phyloP scores from a whole-genome alignment of 202 grass and related monocot genomes.

The Cymbopogon flexuosus region DNA sequence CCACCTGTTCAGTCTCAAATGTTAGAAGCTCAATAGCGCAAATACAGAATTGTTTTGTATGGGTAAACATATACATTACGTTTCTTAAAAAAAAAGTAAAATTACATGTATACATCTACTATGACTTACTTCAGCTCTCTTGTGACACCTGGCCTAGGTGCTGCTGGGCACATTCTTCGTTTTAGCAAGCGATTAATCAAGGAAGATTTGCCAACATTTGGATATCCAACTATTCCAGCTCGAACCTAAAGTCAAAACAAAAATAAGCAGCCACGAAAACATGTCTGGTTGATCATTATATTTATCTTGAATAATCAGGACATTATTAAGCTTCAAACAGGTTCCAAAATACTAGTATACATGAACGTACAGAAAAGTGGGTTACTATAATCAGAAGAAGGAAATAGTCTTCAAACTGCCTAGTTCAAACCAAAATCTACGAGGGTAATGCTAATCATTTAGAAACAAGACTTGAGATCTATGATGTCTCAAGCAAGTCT shows the following conservation, averaged over 20 bases:
- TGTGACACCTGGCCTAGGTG: slow-evolving; percentile 91
- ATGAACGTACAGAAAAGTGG: background rate
- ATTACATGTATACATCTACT: background rate
- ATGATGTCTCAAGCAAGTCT: background rate
- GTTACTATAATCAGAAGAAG: slow-evolving; percentile 8
- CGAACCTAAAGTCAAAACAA: slow-evolving; percentile 54
- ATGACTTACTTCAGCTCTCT: slow-evolving; percentile 79
- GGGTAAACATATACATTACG: background rate
- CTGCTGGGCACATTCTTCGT: slow-evolving; percentile 92
- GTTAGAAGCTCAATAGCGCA: background rate
- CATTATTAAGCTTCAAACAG: background rate
- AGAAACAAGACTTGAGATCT: slow-evolving; percentile 1
- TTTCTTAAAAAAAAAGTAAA: background rate
- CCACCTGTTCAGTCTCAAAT: slow-evolving; percentile 54
- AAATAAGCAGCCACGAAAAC: slow-evolving; percentile 16
- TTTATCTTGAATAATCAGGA: background rate
- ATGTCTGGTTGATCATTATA: slow-evolving; percentile 18
- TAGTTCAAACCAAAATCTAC: slow-evolving; percentile 1
- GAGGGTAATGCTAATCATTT: background rate
- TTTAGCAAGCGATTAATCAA: slow-evolving; percentile 92
- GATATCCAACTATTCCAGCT: slow-evolving; percentile 96
- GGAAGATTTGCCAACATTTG: slow-evolving; percentile 97
- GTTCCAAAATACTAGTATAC: background rate
- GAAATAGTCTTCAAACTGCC: background rate
- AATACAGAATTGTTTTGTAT: slow-evolving; percentile 15